Evolutionary conservation across 129 eudicot species (phyloP).

Genomic region (Solidago caesia): DNA sequence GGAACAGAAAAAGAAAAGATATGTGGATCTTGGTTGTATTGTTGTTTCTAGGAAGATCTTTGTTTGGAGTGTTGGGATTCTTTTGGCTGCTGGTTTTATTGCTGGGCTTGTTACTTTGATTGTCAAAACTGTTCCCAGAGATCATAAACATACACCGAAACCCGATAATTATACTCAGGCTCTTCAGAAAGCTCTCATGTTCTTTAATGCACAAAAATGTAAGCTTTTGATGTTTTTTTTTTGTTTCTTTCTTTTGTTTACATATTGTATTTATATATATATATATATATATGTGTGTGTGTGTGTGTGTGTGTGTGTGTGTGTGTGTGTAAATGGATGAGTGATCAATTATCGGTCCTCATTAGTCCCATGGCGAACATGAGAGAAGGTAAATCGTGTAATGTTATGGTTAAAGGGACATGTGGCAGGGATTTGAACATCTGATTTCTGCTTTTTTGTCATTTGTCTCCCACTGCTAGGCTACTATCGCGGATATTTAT

Average conservation of each 20-base stretch:
- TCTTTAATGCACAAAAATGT: conserved; percentile 92
- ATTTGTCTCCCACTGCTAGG: no score
- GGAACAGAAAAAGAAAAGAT: conserved; percentile 86
- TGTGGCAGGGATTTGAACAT: no score
- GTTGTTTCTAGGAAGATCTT: conserved; percentile 78
- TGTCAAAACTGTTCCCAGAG: conserved; percentile 65
- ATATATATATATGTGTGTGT: no score
- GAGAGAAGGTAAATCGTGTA: no score
- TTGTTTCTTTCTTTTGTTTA: not conserved
- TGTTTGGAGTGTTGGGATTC: conserved; percentile 69
- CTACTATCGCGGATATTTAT: no score
- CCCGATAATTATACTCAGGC: conserved; percentile 88
- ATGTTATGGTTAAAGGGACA: no score
- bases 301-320: no score
- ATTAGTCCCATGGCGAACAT: no score
- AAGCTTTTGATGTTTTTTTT: conserved; percentile 28
- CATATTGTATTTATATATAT: not conserved
- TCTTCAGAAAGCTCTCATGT: conserved; percentile 77
- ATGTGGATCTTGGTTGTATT: conserved; percentile 83
- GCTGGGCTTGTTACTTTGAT: conserved; percentile 64
- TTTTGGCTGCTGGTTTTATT: conserved; percentile 67
- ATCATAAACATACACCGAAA: conserved; percentile 52
- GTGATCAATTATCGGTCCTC: no score
- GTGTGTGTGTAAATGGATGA: no score
- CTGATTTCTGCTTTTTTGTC: no score